phyloP scores from a whole-genome alignment of 2,329 filamentous ascomycete species.

The Monosporascus sp. region DNA sequence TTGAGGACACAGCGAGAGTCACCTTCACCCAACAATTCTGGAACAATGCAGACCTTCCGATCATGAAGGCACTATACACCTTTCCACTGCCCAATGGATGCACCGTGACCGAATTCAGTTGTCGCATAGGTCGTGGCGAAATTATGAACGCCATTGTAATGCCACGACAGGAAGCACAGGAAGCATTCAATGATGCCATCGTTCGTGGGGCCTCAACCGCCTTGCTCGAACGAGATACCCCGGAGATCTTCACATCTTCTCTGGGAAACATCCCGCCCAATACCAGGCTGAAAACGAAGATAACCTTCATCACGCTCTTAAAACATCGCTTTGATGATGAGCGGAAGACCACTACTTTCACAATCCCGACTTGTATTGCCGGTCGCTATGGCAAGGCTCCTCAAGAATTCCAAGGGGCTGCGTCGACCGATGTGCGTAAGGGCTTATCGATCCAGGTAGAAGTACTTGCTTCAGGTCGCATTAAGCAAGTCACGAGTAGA shows the following conservation, averaged over 20 bases:
- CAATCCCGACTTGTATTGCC: constrained; percentile 20
- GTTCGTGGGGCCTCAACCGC: constrained; percentile 1
- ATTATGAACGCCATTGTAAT: constrained; percentile 15
- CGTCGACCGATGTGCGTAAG: background rate
- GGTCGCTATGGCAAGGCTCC: constrained; percentile 18
- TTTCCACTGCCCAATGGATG: constrained; percentile 21
- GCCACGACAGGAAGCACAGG: constrained; percentile 15
- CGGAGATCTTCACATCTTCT: constrained; percentile 21
- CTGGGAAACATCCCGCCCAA: constrained; percentile 20
- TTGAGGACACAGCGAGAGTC: constrained; percentile 18
- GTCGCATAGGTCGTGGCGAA: constrained; percentile 16
- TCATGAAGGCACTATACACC: constrained; percentile 19
- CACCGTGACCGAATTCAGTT: constrained; percentile 20
- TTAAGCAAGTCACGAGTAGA: constrained; percentile 11
- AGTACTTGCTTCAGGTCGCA: constrained; percentile 5
- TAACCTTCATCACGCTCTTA: constrained; percentile 20
- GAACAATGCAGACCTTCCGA: constrained; percentile 17
- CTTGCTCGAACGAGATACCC: constrained; percentile 19
- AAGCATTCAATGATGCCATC: constrained; percentile 8
- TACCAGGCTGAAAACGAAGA: constrained; percentile 16
- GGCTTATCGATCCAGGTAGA: constrained; percentile 11
- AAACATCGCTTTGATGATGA: constrained; percentile 15
- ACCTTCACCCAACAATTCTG: constrained; percentile 19
- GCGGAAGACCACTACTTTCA: constrained; percentile 14
- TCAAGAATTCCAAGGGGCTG: constrained; percentile 2